phyloP scores from a whole-genome alignment of 306 rosid species.

The Boehmeria nivea region DNA sequence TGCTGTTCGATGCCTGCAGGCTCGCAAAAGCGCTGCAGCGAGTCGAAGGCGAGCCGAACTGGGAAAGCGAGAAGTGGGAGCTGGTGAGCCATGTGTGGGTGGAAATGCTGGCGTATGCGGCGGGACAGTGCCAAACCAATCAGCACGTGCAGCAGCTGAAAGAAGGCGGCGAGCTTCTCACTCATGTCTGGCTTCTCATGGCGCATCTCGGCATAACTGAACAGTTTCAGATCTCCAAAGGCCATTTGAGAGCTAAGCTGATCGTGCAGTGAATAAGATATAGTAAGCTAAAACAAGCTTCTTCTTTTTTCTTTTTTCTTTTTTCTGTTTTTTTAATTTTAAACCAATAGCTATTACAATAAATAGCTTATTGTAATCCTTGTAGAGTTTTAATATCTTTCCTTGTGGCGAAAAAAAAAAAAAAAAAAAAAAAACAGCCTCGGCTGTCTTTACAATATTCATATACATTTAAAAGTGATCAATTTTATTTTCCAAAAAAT shows the following conservation, averaged over 20 bases:
- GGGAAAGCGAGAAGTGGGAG: too few relatives aligned
- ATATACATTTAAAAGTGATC: too few relatives aligned
- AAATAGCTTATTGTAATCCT: too few relatives aligned
- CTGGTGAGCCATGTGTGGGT: slow-evolving; percentile 13
- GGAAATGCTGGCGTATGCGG: slow-evolving; percentile 1
- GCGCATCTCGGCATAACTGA: slow-evolving; percentile 26
- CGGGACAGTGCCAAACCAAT: slow-evolving; percentile 2
- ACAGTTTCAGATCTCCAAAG: slow-evolving; percentile 6
- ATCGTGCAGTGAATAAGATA: background rate
- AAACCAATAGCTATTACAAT: too few relatives aligned
- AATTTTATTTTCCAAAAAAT: too few relatives aligned
- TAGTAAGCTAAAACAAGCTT: too few relatives aligned
- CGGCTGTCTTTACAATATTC: too few relatives aligned
- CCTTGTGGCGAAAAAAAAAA: too few relatives aligned
- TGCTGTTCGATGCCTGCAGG: slow-evolving; percentile 18
- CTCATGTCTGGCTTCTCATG: slow-evolving; percentile 35
- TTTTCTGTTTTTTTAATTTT: too few relatives aligned
- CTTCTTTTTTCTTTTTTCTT: too few relatives aligned
- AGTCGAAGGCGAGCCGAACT: background rate
- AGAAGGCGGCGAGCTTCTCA: slow-evolving; percentile 15
- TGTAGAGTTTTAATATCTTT: too few relatives aligned
- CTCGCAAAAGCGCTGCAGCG: slow-evolving; percentile 9
- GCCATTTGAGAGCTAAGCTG: slow-evolving; percentile 1
- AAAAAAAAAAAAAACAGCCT: too few relatives aligned
- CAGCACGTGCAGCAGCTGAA: slow-evolving; percentile 10